These are phyloP conservation scores for Fusarium napiforme DNA, from an alignment of 2,329 filamentous ascomycete genomes.

Conservation along the genomic window DNA sequence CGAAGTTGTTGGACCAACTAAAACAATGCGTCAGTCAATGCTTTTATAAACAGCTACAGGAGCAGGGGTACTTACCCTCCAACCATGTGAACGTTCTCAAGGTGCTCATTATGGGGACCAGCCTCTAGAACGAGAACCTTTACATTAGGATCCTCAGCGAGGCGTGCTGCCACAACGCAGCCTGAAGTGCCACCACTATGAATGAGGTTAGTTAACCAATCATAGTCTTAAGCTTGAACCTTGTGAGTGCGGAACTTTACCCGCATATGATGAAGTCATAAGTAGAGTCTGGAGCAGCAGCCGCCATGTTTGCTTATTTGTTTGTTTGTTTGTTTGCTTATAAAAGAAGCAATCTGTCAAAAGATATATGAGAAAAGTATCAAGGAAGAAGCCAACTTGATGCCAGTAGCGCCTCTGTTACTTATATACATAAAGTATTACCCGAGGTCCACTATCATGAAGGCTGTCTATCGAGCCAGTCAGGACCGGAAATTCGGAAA, in stretches of 20 bases:
- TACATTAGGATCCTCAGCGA: conserved; percentile 48
- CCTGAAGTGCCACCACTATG: conserved; percentile 51
- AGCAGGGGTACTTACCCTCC: conserved; percentile 53
- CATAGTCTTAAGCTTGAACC: background rate
- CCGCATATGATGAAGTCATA: conserved; percentile 52
- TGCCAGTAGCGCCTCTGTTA: background rate
- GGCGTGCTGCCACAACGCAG: conserved; percentile 51
- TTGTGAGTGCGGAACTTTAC: conserved; percentile 37
- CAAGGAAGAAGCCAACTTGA: background rate
- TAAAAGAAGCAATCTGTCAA: background rate
- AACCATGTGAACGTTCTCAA: conserved; percentile 63
- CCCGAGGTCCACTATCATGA: background rate
- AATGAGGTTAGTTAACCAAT: background rate
- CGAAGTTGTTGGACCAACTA: conserved; percentile 59
- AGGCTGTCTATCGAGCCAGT: background rate
- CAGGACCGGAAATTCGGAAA: conserved; percentile 1
- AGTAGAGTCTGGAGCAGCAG: conserved; percentile 23
- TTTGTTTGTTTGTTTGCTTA: background rate
- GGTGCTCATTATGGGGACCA: conserved; percentile 53
- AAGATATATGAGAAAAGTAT: background rate
- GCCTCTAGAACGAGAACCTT: conserved; percentile 52
- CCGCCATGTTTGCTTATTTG: conserved; percentile 26
- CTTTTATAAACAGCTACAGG: too few relatives aligned
- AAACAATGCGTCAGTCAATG: background rate
- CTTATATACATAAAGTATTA: background rate